Evolutionary conservation across 2,329 filamentous ascomycete species (phyloP).

Genomic region (Epichloe aotearoae): DNA sequence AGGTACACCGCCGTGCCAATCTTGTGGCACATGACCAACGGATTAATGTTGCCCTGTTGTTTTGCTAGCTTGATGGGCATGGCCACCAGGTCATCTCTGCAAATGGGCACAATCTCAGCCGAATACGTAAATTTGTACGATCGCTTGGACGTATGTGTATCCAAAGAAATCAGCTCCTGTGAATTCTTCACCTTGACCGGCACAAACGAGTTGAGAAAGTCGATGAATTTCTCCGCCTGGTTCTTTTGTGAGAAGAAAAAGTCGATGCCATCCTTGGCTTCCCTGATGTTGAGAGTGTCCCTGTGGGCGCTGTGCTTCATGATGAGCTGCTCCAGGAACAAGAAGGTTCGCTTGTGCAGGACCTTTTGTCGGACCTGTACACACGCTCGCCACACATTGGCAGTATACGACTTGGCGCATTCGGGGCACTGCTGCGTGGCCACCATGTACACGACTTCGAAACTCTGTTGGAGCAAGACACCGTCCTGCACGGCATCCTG

Average conservation of each 20-base stretch:
- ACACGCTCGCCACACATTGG: constrained; percentile 85
- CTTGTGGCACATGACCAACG: constrained; percentile 72
- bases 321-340: constrained; percentile 80
- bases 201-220: constrained; percentile 73
- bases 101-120: constrained; percentile 80
- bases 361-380: constrained; percentile 97
- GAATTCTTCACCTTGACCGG: constrained; percentile 66
- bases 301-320: constrained; percentile 84
- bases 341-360: constrained; percentile 69
- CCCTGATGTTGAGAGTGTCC: constrained; percentile 96
- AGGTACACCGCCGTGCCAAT: constrained; percentile 85
- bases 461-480: constrained; percentile 72
- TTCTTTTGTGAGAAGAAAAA: constrained; percentile 89
- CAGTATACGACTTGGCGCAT: constrained; percentile 89
- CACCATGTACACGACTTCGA: constrained; percentile 87
- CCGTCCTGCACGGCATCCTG: constrained; percentile 55
- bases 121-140: constrained; percentile 94
- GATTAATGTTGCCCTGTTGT: constrained; percentile 75
- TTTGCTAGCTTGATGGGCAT: constrained; percentile 83
- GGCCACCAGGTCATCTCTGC: constrained; percentile 94
- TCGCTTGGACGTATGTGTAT: constrained; percentile 79
- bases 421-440: constrained; percentile 90
- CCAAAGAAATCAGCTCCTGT: constrained; percentile 81
- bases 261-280: constrained; percentile 88
- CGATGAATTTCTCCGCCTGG: constrained; percentile 82